Evolutionary conservation across 2,329 filamentous ascomycete species (phyloP).

Genomic region (Ophiocordyceps camponoti-floridani): DNA sequence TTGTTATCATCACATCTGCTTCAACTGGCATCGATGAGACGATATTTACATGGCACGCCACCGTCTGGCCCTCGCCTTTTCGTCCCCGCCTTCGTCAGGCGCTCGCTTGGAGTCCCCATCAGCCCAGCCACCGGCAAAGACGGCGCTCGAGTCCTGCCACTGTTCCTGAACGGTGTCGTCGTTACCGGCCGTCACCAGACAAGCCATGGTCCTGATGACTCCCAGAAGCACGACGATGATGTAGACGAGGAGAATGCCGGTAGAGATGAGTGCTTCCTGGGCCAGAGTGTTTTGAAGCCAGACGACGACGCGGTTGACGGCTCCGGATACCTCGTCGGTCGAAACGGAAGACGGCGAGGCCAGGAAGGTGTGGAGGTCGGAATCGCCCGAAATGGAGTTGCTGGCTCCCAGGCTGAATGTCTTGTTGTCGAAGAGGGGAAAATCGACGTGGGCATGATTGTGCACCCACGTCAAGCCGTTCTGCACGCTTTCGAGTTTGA

Average conservation of each 20-base stretch:
- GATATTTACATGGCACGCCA: not conserved
- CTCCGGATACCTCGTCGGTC: conserved; percentile 64
- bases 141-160: not conserved
- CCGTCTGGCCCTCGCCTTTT: not conserved
- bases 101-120: not conserved
- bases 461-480: conserved; percentile 87
- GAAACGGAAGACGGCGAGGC: conserved; percentile 56
- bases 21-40: too few species aligned
- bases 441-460: conserved; percentile 65
- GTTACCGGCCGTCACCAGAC: conserved; percentile 39
- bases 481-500: conserved; percentile 74
- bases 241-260: conserved; percentile 58
- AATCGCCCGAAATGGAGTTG: conserved; percentile 37
- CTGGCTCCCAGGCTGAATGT: conserved; percentile 69
- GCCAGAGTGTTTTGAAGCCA: conserved; percentile 51
- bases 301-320: conserved; percentile 50
- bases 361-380: conserved; percentile 51
- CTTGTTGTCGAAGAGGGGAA: conserved; percentile 63
- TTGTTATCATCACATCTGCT: too few species aligned
- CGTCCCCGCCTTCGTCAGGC: not conserved
- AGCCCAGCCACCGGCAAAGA: not conserved
- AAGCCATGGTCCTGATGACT: conserved; percentile 43
- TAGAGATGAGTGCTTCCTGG: conserved; percentile 65
- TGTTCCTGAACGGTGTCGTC: not conserved
- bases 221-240: conserved; percentile 61